Conservation (phyloP, 169 alveolate genomes). For the Eimeria brunetti region DNA sequence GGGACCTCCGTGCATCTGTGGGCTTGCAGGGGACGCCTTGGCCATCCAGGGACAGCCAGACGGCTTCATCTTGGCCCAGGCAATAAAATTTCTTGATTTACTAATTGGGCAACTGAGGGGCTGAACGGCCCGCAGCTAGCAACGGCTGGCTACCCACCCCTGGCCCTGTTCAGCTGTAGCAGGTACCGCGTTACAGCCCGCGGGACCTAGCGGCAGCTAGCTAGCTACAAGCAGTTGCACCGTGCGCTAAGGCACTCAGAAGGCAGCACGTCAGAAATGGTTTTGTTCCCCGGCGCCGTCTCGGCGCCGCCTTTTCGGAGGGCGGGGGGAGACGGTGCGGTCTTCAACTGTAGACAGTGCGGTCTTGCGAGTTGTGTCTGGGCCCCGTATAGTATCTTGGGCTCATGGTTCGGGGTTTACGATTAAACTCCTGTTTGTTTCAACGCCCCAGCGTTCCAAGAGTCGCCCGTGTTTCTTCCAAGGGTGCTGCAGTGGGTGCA, state of each 20-base stretch:
- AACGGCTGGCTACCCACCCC: background rate
- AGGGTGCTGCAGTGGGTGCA: background rate
- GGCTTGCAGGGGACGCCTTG: slow-evolving; percentile 80
- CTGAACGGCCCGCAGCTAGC: slow-evolving; percentile 7
- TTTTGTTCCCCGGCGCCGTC: background rate
- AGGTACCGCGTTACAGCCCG: background rate
- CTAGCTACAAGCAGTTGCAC: background rate
- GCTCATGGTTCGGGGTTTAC: background rate
- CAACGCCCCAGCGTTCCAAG: background rate
- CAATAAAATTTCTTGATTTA: slow-evolving; percentile 82
- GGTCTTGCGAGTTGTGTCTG: background rate
- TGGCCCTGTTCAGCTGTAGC: background rate
- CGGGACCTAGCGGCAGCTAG: background rate
- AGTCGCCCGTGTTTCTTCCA: background rate
- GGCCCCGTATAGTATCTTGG: background rate
- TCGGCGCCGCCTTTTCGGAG: background rate
- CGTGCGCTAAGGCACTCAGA: background rate
- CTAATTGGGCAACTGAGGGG: slow-evolving; percentile 65
- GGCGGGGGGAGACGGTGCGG: background rate
- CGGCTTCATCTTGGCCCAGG: slow-evolving; percentile 84
- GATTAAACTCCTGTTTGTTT: background rate
- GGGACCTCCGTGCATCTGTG: background rate
- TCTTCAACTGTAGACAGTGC: background rate
- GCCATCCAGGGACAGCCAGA: slow-evolving; percentile 84
- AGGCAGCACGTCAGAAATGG: background rate